Conservation (phyloP, 2,329 filamentous ascomycete genomes). For the Cercospora citrullina region DNA sequence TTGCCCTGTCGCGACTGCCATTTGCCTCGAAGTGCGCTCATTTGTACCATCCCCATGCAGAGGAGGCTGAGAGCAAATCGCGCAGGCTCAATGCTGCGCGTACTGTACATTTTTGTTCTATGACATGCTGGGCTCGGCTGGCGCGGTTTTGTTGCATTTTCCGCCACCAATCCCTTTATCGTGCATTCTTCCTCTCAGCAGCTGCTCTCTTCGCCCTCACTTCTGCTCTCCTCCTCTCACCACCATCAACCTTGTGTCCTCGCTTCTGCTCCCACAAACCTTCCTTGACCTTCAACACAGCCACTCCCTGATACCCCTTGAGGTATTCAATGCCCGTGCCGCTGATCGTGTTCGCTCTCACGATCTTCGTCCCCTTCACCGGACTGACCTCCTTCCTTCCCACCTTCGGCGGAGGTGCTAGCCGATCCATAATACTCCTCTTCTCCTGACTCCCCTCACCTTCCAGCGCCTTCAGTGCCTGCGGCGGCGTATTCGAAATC, state of each 20-base stretch:
- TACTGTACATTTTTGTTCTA: background rate
- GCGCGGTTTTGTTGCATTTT: background rate
- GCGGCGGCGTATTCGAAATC: constrained; percentile 59
- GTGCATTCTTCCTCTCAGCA: constrained; percentile 64
- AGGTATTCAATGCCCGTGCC: constrained; percentile 73
- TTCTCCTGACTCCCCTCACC: background rate
- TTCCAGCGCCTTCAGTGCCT: constrained; percentile 32
- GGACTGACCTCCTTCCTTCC: constrained; percentile 34
- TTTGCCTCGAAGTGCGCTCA: background rate
- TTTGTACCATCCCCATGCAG: background rate
- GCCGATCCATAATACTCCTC: constrained; percentile 28
- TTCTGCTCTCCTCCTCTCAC: constrained; percentile 84
- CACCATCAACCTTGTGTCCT: constrained; percentile 92
- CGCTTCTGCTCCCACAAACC: constrained; percentile 90
- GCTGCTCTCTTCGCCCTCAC: constrained; percentile 83
- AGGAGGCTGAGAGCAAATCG: background rate
- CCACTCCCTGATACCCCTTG: constrained; percentile 62
- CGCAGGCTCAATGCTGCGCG: background rate
- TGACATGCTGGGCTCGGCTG: background rate
- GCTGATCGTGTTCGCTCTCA: constrained; percentile 66
- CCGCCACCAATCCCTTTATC: background rate
- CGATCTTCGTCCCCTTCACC: constrained; percentile 66
- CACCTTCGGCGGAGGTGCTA: constrained; percentile 40
- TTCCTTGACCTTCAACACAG: constrained; percentile 70
- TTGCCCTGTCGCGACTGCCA: background rate